Evolutionary conservation across 1,284 basidiomycete species (phyloP), one percentile per base, ranked within the genome.

Genomic region (Ceratobasidium sp.): DNA sequence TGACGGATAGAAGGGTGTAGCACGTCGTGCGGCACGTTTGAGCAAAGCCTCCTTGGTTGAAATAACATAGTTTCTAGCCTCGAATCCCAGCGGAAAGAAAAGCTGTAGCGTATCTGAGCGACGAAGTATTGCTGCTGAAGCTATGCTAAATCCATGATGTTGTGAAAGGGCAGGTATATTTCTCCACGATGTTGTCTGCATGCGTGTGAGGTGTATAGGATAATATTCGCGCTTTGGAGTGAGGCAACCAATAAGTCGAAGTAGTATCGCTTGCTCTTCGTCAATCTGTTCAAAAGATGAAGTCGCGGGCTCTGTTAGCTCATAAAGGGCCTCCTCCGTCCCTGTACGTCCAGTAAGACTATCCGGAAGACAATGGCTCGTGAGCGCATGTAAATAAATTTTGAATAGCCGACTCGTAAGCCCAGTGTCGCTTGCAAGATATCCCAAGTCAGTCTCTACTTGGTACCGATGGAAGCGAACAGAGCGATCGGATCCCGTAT

Each of bases 321-420:
- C 74, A 35, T 74, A 72, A 15, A 85, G 71, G 0, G 83, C 84
- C 60, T 84, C 80, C 60, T 84, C 80, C 1, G 79, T 81, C 1
- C 85, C 85, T 0, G 80, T 81, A 38, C 76, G 79, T 3, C 78
- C 73, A 0, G 81, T 82, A 6, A 86, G 75, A 0, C 81, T 81
- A 73, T 86, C 85, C 2, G 78, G 76, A 4, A 82, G 76, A 34
- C 77, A 78, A 42, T 79, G 75, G 35, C 79, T 79, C 0, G 81
- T 84, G 3, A 82, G 54, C 0, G 82, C 82, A 45, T 86, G 85
- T n/a, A 86, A 76, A 55, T 82, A 82, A 0, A 79, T 76, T 54
- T 77, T 78, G 70, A 79, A 84, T 2, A 83, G 71, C 56, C 76
- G 77, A 70, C 77, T 79, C 0, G 75, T 74, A 42, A 82, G 70